These are phyloP conservation scores for Pigoraptor vietnamica DNA, from an alignment of 78 protist species.

Conservation along the genomic window DNA sequence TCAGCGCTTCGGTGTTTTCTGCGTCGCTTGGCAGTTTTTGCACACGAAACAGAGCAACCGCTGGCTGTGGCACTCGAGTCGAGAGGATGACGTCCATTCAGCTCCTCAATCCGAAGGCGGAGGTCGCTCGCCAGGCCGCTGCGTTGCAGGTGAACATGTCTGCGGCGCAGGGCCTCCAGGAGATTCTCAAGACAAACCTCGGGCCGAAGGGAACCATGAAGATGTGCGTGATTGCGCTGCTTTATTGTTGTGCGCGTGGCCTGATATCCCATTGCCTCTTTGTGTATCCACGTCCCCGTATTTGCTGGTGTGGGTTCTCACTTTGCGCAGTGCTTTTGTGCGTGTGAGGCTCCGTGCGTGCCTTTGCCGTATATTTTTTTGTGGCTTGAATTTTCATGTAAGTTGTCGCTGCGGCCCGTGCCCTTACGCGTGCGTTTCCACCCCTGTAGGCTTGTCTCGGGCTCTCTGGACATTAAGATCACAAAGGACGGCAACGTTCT, in stretches of 20 bases:
- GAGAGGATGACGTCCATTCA: conserved; percentile 37
- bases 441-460: conserved; percentile 84
- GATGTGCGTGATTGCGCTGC: conserved; percentile 57
- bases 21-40: too few species aligned
- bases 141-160: conserved; percentile 84
- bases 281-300: too few species aligned
- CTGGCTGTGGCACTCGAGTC: not conserved
- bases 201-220: conserved; percentile 99
- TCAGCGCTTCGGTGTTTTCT: too few species aligned
- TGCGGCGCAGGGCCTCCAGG: conserved; percentile 92
- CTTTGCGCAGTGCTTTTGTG: not conserved
- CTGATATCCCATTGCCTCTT: too few species aligned
- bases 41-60: not conserved
- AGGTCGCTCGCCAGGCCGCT: conserved; percentile 31
- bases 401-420: too few species aligned
- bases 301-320: not conserved
- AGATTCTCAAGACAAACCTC: conserved; percentile 92
- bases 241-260: too few species aligned
- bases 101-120: conserved; percentile 72
- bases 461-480: conserved; percentile 95
- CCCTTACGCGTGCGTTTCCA: not conserved
- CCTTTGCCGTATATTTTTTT: not conserved
- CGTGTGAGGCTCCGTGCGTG: not conserved
- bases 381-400: too few species aligned
- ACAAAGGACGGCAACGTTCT: conserved; percentile 99